Evolutionary conservation across 139 green algal genomes (phyloP).

Genomic region (Desmodesmus armatus): DNA sequence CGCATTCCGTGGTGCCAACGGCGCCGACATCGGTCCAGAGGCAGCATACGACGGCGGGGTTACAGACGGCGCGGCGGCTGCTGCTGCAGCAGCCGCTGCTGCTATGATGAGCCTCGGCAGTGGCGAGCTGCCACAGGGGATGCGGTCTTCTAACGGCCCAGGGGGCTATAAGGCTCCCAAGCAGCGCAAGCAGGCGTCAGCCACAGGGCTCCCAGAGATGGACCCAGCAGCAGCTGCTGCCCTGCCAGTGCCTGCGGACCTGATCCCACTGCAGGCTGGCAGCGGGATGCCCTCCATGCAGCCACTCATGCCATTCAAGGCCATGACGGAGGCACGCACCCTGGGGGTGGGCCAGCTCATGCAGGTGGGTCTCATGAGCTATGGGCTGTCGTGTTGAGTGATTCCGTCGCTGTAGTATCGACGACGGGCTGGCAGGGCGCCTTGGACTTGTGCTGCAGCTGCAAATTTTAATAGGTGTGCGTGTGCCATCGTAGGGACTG

Average conservation of each 20-base stretch:
- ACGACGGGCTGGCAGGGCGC: no score
- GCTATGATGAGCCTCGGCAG: slow-evolving; percentile 1
- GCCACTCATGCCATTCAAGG: not conserved
- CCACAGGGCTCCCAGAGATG: not conserved
- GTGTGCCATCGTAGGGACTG: no score
- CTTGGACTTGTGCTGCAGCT: slow-evolving; percentile 9
- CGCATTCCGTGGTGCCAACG: not conserved
- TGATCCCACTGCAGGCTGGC: not conserved
- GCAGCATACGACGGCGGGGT: not conserved
- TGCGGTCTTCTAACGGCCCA: not conserved
- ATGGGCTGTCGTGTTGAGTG: no score
- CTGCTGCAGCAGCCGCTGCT: slow-evolving; percentile 14
- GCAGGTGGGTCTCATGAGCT: not conserved
- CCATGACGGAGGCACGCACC: not conserved
- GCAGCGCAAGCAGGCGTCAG: no score
- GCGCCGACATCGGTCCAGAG: not conserved
- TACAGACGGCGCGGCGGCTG: not conserved
- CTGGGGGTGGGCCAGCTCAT: not conserved
- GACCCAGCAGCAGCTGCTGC: slow-evolving; percentile 2
- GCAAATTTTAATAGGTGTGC: no score
- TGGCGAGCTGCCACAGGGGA: not conserved
- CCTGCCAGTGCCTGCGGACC: not conserved
- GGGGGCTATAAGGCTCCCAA: not conserved
- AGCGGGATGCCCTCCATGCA: not conserved
- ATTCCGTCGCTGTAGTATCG: not conserved